Conservation (phyloP, 495 filamentous ascomycete genomes). For the Oidiodendron maius region DNA sequence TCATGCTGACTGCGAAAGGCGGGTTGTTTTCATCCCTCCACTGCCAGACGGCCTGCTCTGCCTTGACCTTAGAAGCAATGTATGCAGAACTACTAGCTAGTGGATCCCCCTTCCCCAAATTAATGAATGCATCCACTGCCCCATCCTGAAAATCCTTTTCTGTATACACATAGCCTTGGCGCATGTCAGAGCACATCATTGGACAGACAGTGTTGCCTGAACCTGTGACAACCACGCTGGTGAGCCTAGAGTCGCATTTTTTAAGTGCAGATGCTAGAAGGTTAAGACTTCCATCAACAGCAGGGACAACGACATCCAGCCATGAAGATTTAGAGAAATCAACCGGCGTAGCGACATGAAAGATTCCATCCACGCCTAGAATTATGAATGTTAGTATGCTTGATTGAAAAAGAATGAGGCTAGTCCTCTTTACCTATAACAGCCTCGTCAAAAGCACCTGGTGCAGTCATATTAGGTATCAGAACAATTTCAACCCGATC, state of each 20-base stretch:
- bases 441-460: slow-evolving; percentile 26
- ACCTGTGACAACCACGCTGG: slow-evolving; percentile 22
- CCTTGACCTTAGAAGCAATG: too few relatives aligned
- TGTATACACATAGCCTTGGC: slow-evolving; percentile 21
- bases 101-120: slow-evolving; percentile 20
- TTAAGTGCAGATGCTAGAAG: slow-evolving; percentile 21
- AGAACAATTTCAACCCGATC: slow-evolving; percentile 20
- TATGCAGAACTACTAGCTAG: slow-evolving; percentile 20
- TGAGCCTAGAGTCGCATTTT: slow-evolving; percentile 21
- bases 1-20: slow-evolving; percentile 16
- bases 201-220: slow-evolving; percentile 21
- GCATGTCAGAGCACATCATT: slow-evolving; percentile 8
- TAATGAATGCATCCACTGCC: neutral
- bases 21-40: slow-evolving; percentile 22
- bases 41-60: too few relatives aligned
- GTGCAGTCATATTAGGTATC: slow-evolving; percentile 24
- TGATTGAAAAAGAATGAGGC: too few relatives aligned
- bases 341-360: slow-evolving; percentile 25
- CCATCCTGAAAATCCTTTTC: slow-evolving; percentile 12
- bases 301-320: slow-evolving; percentile 15
- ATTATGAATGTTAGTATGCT: too few relatives aligned
- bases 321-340: slow-evolving; percentile 11
- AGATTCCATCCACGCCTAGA: slow-evolving; percentile 22
- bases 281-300: slow-evolving; percentile 16
- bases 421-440: slow-evolving; percentile 17